Percentiles rank a stretch among this genome's conserved stretches.
phyloP scores from a whole-genome alignment of 164 flowering plant species.

The Dillenia suffruticosa region DNA sequence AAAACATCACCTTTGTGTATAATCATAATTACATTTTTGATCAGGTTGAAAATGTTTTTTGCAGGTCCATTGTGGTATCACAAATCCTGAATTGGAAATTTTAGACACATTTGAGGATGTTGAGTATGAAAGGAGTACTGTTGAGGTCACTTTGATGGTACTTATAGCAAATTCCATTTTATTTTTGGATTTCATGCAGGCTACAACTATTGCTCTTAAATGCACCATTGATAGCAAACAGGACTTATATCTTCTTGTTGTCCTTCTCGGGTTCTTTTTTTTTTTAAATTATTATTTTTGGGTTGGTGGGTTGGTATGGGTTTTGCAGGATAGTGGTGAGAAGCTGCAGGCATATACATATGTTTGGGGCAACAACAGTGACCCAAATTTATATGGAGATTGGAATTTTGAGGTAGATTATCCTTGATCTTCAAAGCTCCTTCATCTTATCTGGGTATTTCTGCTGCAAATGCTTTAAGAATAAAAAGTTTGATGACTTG shows the following conservation, averaged over 20 bases:
- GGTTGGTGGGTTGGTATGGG: background rate
- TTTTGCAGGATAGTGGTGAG: constrained; percentile 56
- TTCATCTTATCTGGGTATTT: too few species aligned
- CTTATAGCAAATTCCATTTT: constrained; percentile 7
- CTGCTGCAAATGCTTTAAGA: too few species aligned
- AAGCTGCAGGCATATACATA: constrained; percentile 50
- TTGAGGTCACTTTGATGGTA: constrained; percentile 56
- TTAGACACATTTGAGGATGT: constrained; percentile 80
- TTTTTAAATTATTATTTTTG: too few species aligned
- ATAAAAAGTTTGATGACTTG: too few species aligned
- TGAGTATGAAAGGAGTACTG: constrained; percentile 63
- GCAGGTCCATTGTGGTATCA: constrained; percentile 68
- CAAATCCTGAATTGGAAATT: constrained; percentile 59
- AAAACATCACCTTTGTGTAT: too few species aligned
- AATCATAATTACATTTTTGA: too few species aligned
- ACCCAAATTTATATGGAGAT: constrained; percentile 70
- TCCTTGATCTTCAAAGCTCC: background rate
- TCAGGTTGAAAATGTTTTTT: background rate
- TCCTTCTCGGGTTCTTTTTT: too few species aligned
- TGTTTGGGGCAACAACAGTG: constrained; percentile 69
- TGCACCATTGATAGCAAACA: too few species aligned
- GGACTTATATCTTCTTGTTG: too few species aligned
- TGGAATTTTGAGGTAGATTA: constrained; percentile 88
- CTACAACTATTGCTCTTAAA: too few species aligned
- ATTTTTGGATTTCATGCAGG: too few species aligned